phyloP scores from a whole-genome alignment of 257 asterid genomes.

The Ehretia macrophylla region DNA sequence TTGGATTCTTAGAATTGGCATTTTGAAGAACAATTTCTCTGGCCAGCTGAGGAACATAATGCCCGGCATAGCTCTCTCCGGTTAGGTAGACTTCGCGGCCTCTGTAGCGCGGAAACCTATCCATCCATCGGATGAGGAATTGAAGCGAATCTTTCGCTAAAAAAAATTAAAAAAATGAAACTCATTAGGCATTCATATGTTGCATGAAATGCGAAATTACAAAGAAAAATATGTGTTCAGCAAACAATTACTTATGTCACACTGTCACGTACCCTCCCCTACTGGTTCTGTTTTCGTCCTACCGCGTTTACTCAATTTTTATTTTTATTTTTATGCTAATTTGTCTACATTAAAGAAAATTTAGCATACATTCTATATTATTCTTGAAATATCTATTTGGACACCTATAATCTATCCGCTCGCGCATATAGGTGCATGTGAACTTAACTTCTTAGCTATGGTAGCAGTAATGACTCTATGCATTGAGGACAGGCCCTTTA shows the following conservation, averaged over 20 bases:
- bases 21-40: conserved; percentile 58
- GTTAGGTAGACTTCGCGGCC: conserved; percentile 59
- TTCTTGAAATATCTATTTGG: too few species aligned
- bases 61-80: conserved; percentile 98
- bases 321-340: too few species aligned
- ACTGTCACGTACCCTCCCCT: too few species aligned
- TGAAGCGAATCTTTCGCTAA: conserved; percentile 77
- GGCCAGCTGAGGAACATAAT: conserved; percentile 88
- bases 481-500: background rate
- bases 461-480: background rate
- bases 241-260: too few species aligned
- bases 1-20: conserved; percentile 37
- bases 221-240: background rate
- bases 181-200: too few species aligned
- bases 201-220: background rate
- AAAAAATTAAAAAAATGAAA: too few species aligned
- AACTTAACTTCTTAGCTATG: background rate
- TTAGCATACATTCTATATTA: too few species aligned
- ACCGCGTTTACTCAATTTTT: too few species aligned
- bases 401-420: too few species aligned
- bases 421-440: background rate
- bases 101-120: conserved; percentile 78
- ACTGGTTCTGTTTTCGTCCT: too few species aligned
- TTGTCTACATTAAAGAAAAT: too few species aligned
- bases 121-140: conserved; percentile 76